Evolutionary conservation across 148 eudicot species (phyloP).

Genomic region (Bassia scoparia): DNA sequence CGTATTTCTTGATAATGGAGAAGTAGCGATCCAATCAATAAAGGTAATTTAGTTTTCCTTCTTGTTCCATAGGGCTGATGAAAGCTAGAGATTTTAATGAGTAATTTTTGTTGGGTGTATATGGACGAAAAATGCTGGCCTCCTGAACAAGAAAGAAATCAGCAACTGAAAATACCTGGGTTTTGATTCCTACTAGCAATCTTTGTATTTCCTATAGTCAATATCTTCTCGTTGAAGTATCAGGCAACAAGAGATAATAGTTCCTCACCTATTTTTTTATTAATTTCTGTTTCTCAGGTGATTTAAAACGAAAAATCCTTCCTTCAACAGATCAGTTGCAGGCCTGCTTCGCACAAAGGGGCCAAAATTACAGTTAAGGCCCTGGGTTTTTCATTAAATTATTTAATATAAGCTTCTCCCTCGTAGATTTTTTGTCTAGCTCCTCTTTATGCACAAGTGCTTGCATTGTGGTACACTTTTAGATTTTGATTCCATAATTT

Average conservation of each 20-base stretch:
- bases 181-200: conserved; percentile 19
- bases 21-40: conserved; percentile 61
- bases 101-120: conserved; percentile 11
- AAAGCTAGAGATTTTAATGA: conserved; percentile 3
- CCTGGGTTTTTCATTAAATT: background rate
- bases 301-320: conserved; percentile 60
- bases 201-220: background rate
- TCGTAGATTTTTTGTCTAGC: background rate
- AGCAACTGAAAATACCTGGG: conserved; percentile 74
- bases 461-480: background rate
- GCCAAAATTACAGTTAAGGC: conserved; percentile 59
- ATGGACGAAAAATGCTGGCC: conserved; percentile 63
- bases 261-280: background rate
- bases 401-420: too few species aligned
- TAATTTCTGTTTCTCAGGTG: conserved; percentile 40
- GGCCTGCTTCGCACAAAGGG: conserved; percentile 47
- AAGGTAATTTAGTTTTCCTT: conserved; percentile 38
- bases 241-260: background rate
- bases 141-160: conserved; percentile 65
- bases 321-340: conserved; percentile 49
- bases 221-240: background rate
- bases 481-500: background rate
- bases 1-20: conserved; percentile 84
- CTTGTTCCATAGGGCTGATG: background rate
- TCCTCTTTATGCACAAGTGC: background rate